Conservation (phyloP, 2,329 filamentous ascomycete genomes). For the Esteya vermicola region DNA sequence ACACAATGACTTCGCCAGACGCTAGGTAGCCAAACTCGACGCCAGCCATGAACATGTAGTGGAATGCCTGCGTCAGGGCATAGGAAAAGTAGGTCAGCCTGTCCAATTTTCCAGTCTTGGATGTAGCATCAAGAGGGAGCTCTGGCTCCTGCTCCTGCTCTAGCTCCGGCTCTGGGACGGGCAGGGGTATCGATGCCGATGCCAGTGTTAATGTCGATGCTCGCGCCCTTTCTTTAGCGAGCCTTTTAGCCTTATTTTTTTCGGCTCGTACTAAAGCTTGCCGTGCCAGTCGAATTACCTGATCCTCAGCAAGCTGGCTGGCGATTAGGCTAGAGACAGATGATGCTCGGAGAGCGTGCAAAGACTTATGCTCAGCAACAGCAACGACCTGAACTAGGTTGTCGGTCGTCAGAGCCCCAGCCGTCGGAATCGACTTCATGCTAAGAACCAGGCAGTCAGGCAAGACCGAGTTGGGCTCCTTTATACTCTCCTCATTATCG, state of each 20-base stretch:
- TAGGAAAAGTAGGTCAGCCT: conserved; percentile 5
- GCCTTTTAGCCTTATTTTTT: conserved; percentile 1
- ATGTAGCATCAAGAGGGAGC: neutral
- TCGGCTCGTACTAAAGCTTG: conserved; percentile 2
- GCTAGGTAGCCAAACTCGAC: conserved; percentile 5
- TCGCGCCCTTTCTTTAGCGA: neutral
- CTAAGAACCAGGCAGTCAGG: conserved; percentile 3
- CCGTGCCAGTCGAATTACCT: conserved; percentile 4
- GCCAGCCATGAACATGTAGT: conserved; percentile 6
- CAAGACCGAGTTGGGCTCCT: neutral
- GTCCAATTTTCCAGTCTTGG: conserved; percentile 2
- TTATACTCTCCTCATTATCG: neutral
- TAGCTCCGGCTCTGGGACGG: neutral
- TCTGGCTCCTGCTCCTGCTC: neutral
- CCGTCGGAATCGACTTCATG: conserved; percentile 2
- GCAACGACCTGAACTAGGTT: conserved; percentile 3
- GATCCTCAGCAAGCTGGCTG: conserved; percentile 1
- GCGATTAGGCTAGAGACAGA: neutral
- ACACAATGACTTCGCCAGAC: conserved; percentile 4
- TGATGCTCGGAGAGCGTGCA: conserved; percentile 4
- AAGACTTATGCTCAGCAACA: conserved; percentile 4
- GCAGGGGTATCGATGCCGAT: too few species aligned
- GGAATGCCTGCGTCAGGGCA: conserved; percentile 2
- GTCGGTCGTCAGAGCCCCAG: too few species aligned
- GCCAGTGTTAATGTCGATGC: neutral